Evolutionary conservation across 352 stramenopile species (phyloP).

Genomic region (Salisapilia sapeloensis): DNA sequence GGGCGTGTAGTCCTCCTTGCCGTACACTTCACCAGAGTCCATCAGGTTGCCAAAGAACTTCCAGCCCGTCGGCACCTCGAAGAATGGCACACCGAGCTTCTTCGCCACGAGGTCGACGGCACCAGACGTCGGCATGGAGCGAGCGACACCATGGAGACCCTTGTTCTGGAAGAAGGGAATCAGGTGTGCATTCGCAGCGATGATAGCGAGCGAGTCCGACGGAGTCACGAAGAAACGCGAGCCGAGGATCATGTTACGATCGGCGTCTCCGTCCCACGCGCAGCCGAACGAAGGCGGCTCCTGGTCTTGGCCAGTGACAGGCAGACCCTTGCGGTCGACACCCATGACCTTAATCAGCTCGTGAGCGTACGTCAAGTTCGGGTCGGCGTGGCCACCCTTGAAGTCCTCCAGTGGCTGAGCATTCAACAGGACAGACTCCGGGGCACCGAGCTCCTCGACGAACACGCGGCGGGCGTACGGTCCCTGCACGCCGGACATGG

Average conservation of each 20-base stretch:
- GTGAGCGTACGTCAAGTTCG: conserved; percentile 98
- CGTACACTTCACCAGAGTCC: conserved; percentile 92
- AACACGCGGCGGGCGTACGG: conserved; percentile 94
- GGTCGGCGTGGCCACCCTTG: conserved; percentile 92
- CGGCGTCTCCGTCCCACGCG: conserved; percentile 96
- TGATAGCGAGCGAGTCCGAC: conserved; percentile 96
- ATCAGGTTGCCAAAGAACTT: conserved; percentile 99
- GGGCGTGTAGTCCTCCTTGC: conserved; percentile 94
- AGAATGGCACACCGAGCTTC: conserved; percentile 89
- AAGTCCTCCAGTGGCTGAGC: conserved; percentile 94
- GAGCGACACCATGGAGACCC: conserved; percentile 88
- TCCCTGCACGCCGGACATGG: conserved; percentile 96
- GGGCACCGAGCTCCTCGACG: conserved; percentile 88
- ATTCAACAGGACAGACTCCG: conserved; percentile 82
- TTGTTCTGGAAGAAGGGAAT: conserved; percentile 94
- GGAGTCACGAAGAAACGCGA: conserved; percentile 97
- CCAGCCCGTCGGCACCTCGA: conserved; percentile 98
- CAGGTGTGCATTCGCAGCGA: conserved; percentile 92
- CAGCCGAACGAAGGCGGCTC: conserved; percentile 81
- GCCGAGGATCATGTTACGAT: conserved; percentile 98
- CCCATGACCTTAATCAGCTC: conserved; percentile 94
- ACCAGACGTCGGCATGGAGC: conserved; percentile 96
- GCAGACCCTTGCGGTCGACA: conserved; percentile 68
- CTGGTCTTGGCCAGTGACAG: conserved; percentile 60
- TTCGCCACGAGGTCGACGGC: conserved; percentile 95